Conservation (phyloP, 805 yeast genomes). For the Lipomyces sp. region DNA sequence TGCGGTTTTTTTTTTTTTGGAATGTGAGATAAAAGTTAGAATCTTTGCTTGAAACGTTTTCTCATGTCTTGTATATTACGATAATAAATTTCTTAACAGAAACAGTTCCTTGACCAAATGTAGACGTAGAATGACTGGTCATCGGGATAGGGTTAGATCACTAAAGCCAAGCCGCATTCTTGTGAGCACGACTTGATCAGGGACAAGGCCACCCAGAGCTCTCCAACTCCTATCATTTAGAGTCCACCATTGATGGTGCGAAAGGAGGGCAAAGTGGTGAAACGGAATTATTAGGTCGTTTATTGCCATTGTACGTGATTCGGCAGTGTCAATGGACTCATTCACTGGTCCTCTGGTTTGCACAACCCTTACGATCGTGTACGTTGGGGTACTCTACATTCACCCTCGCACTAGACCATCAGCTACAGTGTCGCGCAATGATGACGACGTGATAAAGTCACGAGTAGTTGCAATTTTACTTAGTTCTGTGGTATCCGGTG, state of each 20-base stretch:
- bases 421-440: slow-evolving; percentile 25
- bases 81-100: neutral
- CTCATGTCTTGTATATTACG: neutral
- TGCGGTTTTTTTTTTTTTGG: neutral
- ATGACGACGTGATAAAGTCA: slow-evolving; percentile 19
- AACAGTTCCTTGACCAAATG: no score
- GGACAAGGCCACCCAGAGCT: neutral
- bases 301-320: neutral
- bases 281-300: neutral
- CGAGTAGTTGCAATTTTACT: slow-evolving; percentile 25
- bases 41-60: no score
- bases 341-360: slow-evolving; percentile 8
- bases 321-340: neutral
- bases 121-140: neutral
- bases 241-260: neutral
- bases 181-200: neutral
- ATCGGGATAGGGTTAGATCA: neutral
- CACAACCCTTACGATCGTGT: slow-evolving; percentile 23
- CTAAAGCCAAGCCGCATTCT: neutral
- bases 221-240: neutral
- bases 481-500: slow-evolving; percentile 24
- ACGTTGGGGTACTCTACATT: slow-evolving; percentile 38
- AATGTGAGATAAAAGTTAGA: neutral
- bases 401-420: slow-evolving; percentile 35
- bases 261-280: neutral